Conservation (phyloP, 106 monocot species). For the Dendrobium chrysotoxum region DNA sequence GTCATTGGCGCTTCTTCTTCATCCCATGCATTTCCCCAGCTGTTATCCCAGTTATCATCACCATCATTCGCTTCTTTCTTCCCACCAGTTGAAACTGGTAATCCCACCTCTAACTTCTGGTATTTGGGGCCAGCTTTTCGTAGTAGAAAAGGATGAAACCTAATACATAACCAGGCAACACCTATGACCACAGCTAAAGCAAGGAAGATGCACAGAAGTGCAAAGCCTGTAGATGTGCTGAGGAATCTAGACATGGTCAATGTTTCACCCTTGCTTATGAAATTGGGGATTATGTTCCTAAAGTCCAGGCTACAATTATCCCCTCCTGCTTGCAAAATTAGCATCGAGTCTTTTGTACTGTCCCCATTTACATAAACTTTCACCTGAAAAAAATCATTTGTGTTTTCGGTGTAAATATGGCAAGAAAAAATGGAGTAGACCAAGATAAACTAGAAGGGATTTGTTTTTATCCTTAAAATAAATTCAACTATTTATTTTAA, state of each 20-base stretch:
- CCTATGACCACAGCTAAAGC: constrained; percentile 16
- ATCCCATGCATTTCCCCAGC: constrained; percentile 74
- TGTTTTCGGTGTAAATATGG: neutral
- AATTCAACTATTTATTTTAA: too few relatives aligned
- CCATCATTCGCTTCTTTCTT: constrained; percentile 28
- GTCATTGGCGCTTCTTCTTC: constrained; percentile 81
- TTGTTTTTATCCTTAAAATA: too few relatives aligned
- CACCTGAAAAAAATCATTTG: constrained; percentile 39
- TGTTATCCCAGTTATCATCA: constrained; percentile 57
- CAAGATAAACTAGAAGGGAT: too few relatives aligned
- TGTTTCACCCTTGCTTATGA: constrained; percentile 19
- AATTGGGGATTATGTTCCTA: constrained; percentile 35
- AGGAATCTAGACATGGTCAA: constrained; percentile 11
- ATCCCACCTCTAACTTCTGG: constrained; percentile 38
- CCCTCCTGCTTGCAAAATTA: constrained; percentile 36
- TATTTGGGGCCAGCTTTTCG: constrained; percentile 16
- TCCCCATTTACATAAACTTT: constrained; percentile 38
- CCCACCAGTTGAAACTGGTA: constrained; percentile 63
- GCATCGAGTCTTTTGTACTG: constrained; percentile 23
- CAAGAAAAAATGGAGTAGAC: neutral
- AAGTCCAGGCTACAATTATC: constrained; percentile 51
- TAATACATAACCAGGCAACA: constrained; percentile 23
- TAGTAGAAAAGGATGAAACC: constrained; percentile 15
- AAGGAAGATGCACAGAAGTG: constrained; percentile 24
- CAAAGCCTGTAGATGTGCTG: constrained; percentile 5